Evolutionary conservation across 2,329 filamentous ascomycete species (phyloP), one percentile per base, ranked within the genome.

Genomic region (Cladorrhinum sp.): DNA sequence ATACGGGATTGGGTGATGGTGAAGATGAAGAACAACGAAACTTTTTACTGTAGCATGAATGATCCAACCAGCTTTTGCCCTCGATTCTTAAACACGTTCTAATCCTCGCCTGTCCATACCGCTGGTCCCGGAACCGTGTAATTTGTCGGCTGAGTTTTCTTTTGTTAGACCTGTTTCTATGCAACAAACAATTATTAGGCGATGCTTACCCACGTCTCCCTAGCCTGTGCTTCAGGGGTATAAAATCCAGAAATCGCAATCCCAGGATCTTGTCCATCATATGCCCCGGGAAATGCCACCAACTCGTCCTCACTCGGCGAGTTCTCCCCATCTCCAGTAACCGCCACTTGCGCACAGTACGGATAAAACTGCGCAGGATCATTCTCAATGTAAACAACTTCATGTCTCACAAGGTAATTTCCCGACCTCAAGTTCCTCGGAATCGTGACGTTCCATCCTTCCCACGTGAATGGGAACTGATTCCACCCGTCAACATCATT

Each of bases 361-460:
- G 57, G 57, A 23, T 55, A 59, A 29, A 49, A 48, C 41, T 59
- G 57, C 1, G 57, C 50, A 8, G 57, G 57, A 9, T 23, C 27
- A 24, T 49, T 51, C 51, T 59, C 51, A 20, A 59, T 55, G 50
- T 54, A 49, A 51, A 82, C 81, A 63, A 81, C 81, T 70, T 83
- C 80, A 64, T 81, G 78, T 48, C 80, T 75, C 54, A 83, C 72
- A 48, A 83, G 78, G 61, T 82, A 83, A 69, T 79, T 80, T 1
- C 80, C 80, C 5, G 78, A 72, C 13, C 73, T 75, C 55, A 82
- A 76, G 62, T 68, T 69, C 50, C 69, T 67, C 24, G 81, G 81
- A 54, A 83, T 77, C 51, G 75, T 77, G 23, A 80, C 73, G 59
- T 75, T 76, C 76, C 78, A 81, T 36, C 59, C 13, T 4, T 50